Percentiles rank a stretch among this genome's conserved stretches.
Evolutionary conservation across 2,329 filamentous ascomycete genomes (phyloP).

Genomic region (Magnaporthiopsis poae): DNA sequence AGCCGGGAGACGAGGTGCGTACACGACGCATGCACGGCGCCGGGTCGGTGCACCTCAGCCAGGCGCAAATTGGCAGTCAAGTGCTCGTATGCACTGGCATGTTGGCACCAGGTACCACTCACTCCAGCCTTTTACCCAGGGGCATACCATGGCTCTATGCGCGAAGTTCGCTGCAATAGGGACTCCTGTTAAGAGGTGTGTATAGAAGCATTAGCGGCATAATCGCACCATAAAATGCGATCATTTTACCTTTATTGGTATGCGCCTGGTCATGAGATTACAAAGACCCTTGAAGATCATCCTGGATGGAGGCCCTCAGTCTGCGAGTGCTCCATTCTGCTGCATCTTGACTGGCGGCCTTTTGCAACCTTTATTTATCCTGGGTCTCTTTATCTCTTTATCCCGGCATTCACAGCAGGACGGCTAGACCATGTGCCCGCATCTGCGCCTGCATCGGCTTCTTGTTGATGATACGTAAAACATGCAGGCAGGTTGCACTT

Average conservation of each 20-base stretch:
- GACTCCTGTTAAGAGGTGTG: neutral
- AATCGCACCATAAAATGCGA: neutral
- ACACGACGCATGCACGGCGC: neutral
- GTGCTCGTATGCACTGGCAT: neutral
- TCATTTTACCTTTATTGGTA: neutral
- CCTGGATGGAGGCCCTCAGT: no score
- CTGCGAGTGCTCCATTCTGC: no score
- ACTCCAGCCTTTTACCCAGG: neutral
- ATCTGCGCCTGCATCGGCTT: neutral
- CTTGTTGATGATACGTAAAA: neutral
- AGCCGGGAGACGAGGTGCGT: neutral
- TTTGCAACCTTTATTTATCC: no score
- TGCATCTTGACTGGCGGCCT: no score
- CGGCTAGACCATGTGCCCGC: neutral
- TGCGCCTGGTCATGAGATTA: neutral
- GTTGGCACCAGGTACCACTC: no score
- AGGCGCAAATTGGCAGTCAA: neutral
- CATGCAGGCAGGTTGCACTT: neutral
- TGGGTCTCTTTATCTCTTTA: no score
- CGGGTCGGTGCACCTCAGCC: neutral
- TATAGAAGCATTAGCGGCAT: neutral
- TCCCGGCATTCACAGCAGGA: no score
- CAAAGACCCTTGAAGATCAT: neutral
- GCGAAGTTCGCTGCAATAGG: neutral
- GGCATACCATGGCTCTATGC: neutral